Conservation (phyloP, 257 asterid genomes). For the Thymus mandschuricus region DNA sequence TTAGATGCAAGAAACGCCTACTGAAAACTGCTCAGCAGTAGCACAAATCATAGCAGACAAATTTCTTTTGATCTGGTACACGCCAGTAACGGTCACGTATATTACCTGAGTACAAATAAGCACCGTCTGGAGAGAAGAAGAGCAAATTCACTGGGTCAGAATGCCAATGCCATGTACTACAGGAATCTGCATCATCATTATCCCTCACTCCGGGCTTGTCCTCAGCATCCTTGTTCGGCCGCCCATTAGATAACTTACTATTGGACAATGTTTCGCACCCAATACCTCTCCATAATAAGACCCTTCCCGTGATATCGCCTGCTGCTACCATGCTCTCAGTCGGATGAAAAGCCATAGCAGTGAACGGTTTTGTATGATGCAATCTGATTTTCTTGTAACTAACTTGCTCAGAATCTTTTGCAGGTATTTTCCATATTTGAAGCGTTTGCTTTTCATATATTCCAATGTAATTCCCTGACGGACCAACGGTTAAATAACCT, state of each 20-base stretch:
- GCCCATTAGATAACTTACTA: slow-evolving; percentile 40
- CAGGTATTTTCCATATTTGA: slow-evolving; percentile 83
- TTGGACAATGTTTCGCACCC: slow-evolving; percentile 51
- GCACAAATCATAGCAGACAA: slow-evolving; percentile 8
- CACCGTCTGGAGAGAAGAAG: slow-evolving; percentile 94
- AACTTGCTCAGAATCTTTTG: slow-evolving; percentile 56
- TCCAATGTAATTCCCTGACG: slow-evolving; percentile 74
- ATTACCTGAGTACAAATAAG: slow-evolving; percentile 91
- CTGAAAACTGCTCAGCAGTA: slow-evolving; percentile 10
- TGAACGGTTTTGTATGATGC: slow-evolving; percentile 79
- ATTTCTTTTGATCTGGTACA: slow-evolving; percentile 26
- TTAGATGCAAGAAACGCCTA: slow-evolving; percentile 12
- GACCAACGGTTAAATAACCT: slow-evolving; percentile 51
- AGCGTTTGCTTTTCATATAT: slow-evolving; percentile 60
- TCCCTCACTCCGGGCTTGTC: slow-evolving; percentile 85
- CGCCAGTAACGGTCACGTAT: background rate
- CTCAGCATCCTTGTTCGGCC: slow-evolving; percentile 44
- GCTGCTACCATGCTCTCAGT: slow-evolving; percentile 83
- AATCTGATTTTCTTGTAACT: slow-evolving; percentile 55
- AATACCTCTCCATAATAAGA: slow-evolving; percentile 89
- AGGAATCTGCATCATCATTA: slow-evolving; percentile 79
- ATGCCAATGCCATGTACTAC: slow-evolving; percentile 99
- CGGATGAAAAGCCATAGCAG: slow-evolving; percentile 91
- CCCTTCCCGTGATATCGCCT: slow-evolving; percentile 92
- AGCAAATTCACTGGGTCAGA: slow-evolving; percentile 78